phyloP scores from a whole-genome alignment of 2,329 filamentous ascomycete species.

The Diaporthe amygdali region DNA sequence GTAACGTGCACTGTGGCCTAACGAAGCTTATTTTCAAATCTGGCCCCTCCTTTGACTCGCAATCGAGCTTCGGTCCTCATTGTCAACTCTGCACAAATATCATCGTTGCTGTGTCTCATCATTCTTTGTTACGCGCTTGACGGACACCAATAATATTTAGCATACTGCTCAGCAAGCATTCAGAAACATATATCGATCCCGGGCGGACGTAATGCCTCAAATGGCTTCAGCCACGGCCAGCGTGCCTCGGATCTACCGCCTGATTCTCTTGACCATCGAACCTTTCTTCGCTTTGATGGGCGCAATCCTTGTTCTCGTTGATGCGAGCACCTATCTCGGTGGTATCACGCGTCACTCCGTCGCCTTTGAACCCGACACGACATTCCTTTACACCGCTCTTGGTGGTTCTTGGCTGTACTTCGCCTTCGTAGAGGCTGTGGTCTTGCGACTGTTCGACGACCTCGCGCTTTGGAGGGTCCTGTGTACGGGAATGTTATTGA shows the following conservation, averaged over 20 bases:
- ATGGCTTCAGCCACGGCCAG: constrained; percentile 19
- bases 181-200: neutral
- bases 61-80: neutral
- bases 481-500: constrained; percentile 42
- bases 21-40: neutral
- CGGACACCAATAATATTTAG: neutral
- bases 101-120: neutral
- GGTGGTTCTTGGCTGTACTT: constrained; percentile 40
- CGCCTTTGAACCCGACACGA: constrained; percentile 27
- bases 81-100: neutral
- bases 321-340: constrained; percentile 35
- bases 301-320: constrained; percentile 34
- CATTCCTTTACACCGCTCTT: constrained; percentile 39
- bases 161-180: neutral
- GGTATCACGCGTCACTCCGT: constrained; percentile 35
- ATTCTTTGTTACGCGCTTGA: neutral
- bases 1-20: neutral
- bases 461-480: constrained; percentile 40
- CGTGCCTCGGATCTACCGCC: constrained; percentile 38
- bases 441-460: constrained; percentile 40
- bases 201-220: neutral
- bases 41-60: too few species aligned
- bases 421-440: constrained; percentile 42
- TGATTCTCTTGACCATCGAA: constrained; percentile 40
- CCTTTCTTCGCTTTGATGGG: constrained; percentile 40